These are phyloP conservation scores for Coprinellus aureogranulatus DNA, from an alignment of 768 basidiomycete genomes.

Conservation along the genomic window DNA sequence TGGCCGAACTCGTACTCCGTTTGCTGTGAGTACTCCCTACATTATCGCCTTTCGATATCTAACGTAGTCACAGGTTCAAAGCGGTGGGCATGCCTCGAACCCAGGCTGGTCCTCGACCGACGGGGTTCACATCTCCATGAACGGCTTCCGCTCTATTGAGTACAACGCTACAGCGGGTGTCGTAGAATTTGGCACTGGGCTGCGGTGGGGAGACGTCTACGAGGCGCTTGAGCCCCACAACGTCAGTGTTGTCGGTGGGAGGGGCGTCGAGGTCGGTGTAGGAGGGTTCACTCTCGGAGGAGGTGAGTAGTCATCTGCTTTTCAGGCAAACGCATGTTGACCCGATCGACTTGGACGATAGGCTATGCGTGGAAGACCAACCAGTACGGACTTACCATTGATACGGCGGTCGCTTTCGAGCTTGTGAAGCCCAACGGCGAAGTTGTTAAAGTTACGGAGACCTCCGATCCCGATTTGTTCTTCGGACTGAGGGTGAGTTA, in stretches of 20 bases:
- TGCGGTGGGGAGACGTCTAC: slow-evolving; percentile 67
- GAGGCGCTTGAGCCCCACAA: slow-evolving; percentile 45
- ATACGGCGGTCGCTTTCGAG: slow-evolving; percentile 53
- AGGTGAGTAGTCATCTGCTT: slow-evolving; percentile 33
- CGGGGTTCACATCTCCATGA: slow-evolving; percentile 60
- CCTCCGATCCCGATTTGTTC: slow-evolving; percentile 38
- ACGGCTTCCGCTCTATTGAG: slow-evolving; percentile 42
- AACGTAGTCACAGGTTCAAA: slow-evolving; percentile 50
- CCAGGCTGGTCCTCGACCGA: slow-evolving; percentile 57
- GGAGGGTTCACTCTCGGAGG: slow-evolving; percentile 61
- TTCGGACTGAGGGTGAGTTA: slow-evolving; percentile 27
- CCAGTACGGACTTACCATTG: slow-evolving; percentile 56
- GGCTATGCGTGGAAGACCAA: slow-evolving; percentile 68
- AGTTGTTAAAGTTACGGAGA: slow-evolving; percentile 32
- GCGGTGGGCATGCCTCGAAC: slow-evolving; percentile 59
- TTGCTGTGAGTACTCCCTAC: slow-evolving; percentile 39
- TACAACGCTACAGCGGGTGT: slow-evolving; percentile 41
- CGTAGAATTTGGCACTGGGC: slow-evolving; percentile 40
- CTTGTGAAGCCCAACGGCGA: slow-evolving; percentile 56
- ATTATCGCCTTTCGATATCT: slow-evolving; percentile 7
- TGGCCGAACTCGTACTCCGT: slow-evolving; percentile 40
- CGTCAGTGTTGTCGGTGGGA: slow-evolving; percentile 58
- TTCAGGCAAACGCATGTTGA: slow-evolving; percentile 30
- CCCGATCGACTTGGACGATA: too few species aligned
- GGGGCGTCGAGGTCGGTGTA: slow-evolving; percentile 58